Base-by-base conservation (phyloP, 2,329 filamentous ascomycete genomes). In the Graphium sp. region DNA sequence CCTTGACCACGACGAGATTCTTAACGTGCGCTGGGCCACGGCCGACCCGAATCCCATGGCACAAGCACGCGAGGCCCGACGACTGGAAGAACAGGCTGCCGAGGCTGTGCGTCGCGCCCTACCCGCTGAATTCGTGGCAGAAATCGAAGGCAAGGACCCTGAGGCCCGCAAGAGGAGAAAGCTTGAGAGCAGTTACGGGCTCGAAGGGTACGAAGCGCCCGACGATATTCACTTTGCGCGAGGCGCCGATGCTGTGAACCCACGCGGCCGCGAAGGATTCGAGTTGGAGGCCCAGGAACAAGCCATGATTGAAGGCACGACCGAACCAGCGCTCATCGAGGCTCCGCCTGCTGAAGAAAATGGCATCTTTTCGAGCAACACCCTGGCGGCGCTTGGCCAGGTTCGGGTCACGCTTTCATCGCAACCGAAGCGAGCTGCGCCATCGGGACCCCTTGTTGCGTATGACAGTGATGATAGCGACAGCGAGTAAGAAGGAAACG, bases 11-110 rank as follows among this genome's bases (percentile, higher is more conserved):
- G 76, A 73, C 36, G 89, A 98, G 53, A 75, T 94, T 14, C 58
- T 98, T 16, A 98, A 98, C 50, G 85, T 98, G 26, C 68, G 91
- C 37, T 98, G 89, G 89, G 89, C 89, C 23, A 98, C 89, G 0
- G 79, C 83, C 6, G 89, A 98, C 46, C 89, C 89, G 2, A 98
- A 98, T 41, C 89, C 89, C 0, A 75, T 89, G 60, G 84, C 87
- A 2, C 83, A 93, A 49, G 91, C 91, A 37, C 68, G 91, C 34
- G 89, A 98, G 53, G 87, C 79, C 3, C 66, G 78, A 22, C 66
- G 77, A 22, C 77, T 98, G 34, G 89, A 98, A 47, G 89, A 98
- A 46, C 89, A 98, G 49, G 89, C 89, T 2, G 89, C 89, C 0
- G 89, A 94, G 43, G 91, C 89, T 2, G 83, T 98, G 32, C 63